phyloP scores from a whole-genome alignment of 257 asterid genomes.

The Scutellaria barbata region DNA sequence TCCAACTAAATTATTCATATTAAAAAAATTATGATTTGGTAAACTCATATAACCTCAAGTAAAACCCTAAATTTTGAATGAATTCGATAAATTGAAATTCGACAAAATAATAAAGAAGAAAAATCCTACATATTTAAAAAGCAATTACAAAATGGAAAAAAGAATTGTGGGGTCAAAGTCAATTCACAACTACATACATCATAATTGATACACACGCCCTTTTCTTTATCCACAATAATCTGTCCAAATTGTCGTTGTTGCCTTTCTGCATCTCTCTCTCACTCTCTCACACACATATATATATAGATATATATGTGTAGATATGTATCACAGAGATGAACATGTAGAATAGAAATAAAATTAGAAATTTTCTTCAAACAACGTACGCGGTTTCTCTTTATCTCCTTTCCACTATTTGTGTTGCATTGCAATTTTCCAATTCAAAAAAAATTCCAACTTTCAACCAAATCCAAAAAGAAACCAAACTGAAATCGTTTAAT shows the following conservation, averaged over 20 bases:
- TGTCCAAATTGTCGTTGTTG: not conserved
- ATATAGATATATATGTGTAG: not conserved
- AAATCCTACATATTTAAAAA: not conserved
- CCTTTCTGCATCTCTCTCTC: no score
- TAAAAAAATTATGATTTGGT: no score
- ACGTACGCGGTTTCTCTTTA: constrained; percentile 40
- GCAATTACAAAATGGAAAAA: not conserved
- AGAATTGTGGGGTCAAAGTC: not conserved
- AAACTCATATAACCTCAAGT: no score
- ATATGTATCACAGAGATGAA: constrained; percentile 10
- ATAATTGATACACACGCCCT: not conserved
- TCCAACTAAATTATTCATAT: no score
- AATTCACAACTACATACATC: not conserved
- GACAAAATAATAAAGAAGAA: not conserved
- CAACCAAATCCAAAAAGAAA: constrained; percentile 12
- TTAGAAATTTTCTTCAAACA: constrained; percentile 10
- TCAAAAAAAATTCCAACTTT: constrained; percentile 22
- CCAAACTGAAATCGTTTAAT: not conserved
- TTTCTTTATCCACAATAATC: not conserved
- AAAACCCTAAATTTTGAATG: no score
- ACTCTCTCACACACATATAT: not conserved
- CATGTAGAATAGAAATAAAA: constrained; percentile 10
- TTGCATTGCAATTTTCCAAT: constrained; percentile 15
- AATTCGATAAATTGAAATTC: no score
- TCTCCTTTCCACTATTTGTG: constrained; percentile 31